Evolutionary conservation across 2,329 filamentous ascomycete genomes (phyloP), one percentile per base, ranked within the genome.

Genomic region (Colletotrichum camelliae): DNA sequence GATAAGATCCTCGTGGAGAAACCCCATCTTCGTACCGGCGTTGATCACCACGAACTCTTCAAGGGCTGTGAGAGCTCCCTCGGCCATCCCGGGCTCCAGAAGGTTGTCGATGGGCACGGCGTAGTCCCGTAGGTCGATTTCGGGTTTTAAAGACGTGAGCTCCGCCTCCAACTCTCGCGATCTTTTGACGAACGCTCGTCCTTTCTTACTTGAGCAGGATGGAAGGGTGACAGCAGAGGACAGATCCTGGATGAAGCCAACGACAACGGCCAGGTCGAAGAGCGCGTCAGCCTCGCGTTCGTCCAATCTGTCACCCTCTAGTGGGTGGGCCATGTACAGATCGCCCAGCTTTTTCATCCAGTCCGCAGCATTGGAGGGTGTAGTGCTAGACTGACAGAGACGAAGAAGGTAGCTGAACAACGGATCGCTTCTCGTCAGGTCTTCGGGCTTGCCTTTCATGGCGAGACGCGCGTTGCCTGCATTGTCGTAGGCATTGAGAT

Each of bases 341-440:
- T 29, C 16, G 57, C 57, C 57, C 18, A 60, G 57, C 57, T 6
- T 27, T 29, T 60, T 60, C 57, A 60, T n/a, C 21, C 27, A 60
- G 27, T 33, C 57, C 13, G 24, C 18, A 29, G 16, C 57, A 10
- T 60, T 16, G 21, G 8, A 18, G 9, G 27, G 15, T 10, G 57
- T 84, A 0, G 81, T 85, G 1, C 85, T 82, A 0, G 80, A 64
- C 16, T 87, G 83, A 67, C 87, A 89, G 4, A 90, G 85, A 5
- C 83, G 85, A 15, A 89, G 79, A 27, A 89, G 77, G 77, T 86
- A 87, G 68, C 86, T 82, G 4, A 89, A 79, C 33, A 87, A 85
- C 2, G 85, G 83, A 43, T 88, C 77, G 0, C 80, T 77, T 16
- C 80, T 78, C 1, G 82, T 84, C 2, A 89, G 77, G 4, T 81